Evolutionary conservation across 2,329 filamentous ascomycete species (phyloP), one percentile per base, ranked within the genome.

Genomic region (Ceratocystis eucalypticola): DNA sequence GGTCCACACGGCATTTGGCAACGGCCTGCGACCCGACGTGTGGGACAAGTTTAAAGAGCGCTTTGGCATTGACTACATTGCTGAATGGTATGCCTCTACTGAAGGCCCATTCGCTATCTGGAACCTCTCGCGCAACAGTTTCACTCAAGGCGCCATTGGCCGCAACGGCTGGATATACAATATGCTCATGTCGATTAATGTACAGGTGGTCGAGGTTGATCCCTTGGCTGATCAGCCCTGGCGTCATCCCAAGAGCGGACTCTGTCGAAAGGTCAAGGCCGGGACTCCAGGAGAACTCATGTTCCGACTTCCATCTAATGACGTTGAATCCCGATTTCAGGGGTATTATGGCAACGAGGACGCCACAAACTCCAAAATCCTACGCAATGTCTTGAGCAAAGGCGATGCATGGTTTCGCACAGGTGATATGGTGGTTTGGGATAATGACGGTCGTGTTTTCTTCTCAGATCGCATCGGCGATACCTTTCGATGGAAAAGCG

Each of bases 351-450:
- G 85, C 68, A 91, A 95, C 73, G 74, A 80, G 15, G 80, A 81
- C 41, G 89, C 91, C 0, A 89, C 87, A 0, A 77, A 84, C 48
- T 80, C 83, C 69, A 96, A 96, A 76, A 82, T 96, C 61, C 74
- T 94, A 68, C 82, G 87, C 3, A 78, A 88, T 70, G 88, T 94
- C 1, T 83, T 94, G 69, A 77, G 76, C 67, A 87, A 87, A 71
- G 90, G 88, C 15, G 91, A 96, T 72, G 86, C 84, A 0, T 96
- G 85, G 80, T 95, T 91, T 79, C 84, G 90, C 28, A 88, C 89
- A 0, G 91, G 91, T n/a, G 91, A 96, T 71, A 80, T 94, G 20
- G 77, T 94, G 41, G 80, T 85, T n/a, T 83, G 81, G 76, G 88
- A 91, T 69, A 67, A 69, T 0, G 85, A 94, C 67, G 89, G 90